These are phyloP conservation scores for Prunus yedoensis DNA, from an alignment of 331 rosid genomes.

Conservation along the genomic window DNA sequence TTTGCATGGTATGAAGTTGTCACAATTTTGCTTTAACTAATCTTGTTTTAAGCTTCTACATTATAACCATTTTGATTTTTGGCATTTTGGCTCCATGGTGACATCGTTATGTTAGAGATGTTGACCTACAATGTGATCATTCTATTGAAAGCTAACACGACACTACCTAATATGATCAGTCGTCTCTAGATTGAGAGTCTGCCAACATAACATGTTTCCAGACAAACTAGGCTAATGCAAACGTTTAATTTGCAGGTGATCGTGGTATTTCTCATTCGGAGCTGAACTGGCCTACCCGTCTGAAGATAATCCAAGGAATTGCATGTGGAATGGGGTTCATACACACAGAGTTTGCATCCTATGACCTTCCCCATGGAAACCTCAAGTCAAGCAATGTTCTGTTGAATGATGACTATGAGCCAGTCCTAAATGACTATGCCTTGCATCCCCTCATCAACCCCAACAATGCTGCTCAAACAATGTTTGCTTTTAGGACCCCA, in stretches of 20 bases:
- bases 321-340: conserved; percentile 66
- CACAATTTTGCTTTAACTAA: neutral
- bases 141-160: too few relatives aligned
- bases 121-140: too few relatives aligned
- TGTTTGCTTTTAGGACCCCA: conserved; percentile 78
- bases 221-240: neutral
- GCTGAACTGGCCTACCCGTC: conserved; percentile 70
- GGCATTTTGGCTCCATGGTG: too few relatives aligned
- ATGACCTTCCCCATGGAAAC: conserved; percentile 89
- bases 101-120: too few relatives aligned
- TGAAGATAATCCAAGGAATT: conserved; percentile 71
- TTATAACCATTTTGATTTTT: neutral
- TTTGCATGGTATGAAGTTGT: conserved; percentile 58
- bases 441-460: conserved; percentile 57
- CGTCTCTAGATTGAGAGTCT: too few relatives aligned
- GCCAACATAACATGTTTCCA: neutral
- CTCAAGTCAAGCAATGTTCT: conserved; percentile 92
- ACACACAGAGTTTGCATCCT: conserved; percentile 48
- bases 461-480: conserved; percentile 39
- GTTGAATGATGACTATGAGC: conserved; percentile 47
- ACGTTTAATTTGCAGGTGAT: conserved; percentile 48
- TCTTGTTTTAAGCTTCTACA: neutral
- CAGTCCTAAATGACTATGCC: conserved; percentile 74
- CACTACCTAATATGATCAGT: too few relatives aligned
- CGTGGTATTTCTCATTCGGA: conserved; percentile 69